These are phyloP conservation scores for Lichtheimia corymbifera DNA, from an alignment of 371 early-diverging fungal species.

Conservation along the genomic window DNA sequence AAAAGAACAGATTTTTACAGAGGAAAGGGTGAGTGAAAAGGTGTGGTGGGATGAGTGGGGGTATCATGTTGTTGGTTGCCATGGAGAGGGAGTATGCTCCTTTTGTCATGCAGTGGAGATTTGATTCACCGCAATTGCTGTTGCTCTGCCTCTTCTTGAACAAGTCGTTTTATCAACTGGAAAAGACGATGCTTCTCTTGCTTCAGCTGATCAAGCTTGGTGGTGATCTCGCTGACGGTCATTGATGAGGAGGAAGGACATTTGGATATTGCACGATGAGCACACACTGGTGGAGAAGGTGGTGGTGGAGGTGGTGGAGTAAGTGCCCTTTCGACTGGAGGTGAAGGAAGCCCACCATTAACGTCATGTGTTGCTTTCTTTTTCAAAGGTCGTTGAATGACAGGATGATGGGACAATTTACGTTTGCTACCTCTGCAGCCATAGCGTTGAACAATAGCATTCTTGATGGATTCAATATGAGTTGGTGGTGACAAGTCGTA, in stretches of 20 bases:
- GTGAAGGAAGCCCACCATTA: neutral
- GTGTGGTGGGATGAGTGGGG: too few species aligned
- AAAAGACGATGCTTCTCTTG: neutral
- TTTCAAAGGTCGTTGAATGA: neutral
- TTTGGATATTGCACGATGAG: neutral
- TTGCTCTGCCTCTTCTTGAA: neutral
- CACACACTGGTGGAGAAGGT: neutral
- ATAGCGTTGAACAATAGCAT: slow-evolving; percentile 1
- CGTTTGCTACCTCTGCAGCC: neutral
- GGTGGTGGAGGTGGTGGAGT: neutral
- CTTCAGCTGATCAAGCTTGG: neutral
- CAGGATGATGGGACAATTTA: neutral
- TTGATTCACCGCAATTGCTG: too few species aligned
- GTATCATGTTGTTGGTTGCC: too few species aligned
- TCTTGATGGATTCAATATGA: neutral
- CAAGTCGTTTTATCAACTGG: slow-evolving; percentile 1
- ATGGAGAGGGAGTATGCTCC: too few species aligned
- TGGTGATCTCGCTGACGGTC: neutral
- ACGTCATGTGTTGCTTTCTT: neutral
- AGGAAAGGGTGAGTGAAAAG: too few species aligned
- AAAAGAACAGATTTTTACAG: too few species aligned
- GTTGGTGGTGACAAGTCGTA: too few species aligned
- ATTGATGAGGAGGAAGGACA: neutral
- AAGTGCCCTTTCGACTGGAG: neutral
- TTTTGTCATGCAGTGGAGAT: too few species aligned